Evolutionary conservation across 73 alveolate genomes (phyloP).

Genomic region (Halteria grandinella): DNA sequence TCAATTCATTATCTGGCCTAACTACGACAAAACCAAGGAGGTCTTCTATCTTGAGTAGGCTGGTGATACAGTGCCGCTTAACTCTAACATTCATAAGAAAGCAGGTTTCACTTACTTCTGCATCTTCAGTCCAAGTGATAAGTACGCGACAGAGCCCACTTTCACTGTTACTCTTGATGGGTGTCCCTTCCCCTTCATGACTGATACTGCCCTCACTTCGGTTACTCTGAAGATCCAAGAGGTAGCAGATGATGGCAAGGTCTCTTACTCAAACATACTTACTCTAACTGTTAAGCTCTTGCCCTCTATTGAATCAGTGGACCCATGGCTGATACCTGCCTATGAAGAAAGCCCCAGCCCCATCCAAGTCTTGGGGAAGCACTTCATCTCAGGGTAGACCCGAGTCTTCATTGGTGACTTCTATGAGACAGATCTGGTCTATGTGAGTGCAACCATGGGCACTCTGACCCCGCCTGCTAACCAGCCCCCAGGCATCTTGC

Average conservation of each 20-base stretch:
- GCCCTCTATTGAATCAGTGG: neutral
- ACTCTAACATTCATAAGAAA: neutral
- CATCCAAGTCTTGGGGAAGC: neutral
- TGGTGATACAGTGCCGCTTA: constrained; percentile 9
- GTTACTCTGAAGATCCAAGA: neutral
- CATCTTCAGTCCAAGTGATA: constrained; percentile 12
- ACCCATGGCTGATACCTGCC: constrained; percentile 36
- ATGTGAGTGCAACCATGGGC: neutral
- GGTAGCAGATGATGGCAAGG: neutral
- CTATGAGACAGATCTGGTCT: neutral
- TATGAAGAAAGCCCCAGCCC: neutral
- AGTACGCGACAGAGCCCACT: constrained; percentile 4
- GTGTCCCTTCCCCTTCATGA: constrained; percentile 19
- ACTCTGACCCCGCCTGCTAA: neutral
- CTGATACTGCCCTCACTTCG: neutral
- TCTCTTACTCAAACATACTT: constrained; percentile 23
- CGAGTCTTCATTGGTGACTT: neutral
- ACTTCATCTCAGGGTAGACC: constrained; percentile 3
- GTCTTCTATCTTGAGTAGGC: constrained; percentile 27
- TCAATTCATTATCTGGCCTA: constrained; percentile 4
- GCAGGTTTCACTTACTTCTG: constrained; percentile 5
- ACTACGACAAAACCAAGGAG: neutral
- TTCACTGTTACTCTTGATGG: neutral
- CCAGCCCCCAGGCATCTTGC: constrained; percentile 1
- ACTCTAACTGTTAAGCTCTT: neutral